A percentile compares a stretch with the other conserved stretches of the same genome.
Evolutionary conservation across 1,284 basidiomycete species (phyloP).

Genomic region (Dichomitus squalens): DNA sequence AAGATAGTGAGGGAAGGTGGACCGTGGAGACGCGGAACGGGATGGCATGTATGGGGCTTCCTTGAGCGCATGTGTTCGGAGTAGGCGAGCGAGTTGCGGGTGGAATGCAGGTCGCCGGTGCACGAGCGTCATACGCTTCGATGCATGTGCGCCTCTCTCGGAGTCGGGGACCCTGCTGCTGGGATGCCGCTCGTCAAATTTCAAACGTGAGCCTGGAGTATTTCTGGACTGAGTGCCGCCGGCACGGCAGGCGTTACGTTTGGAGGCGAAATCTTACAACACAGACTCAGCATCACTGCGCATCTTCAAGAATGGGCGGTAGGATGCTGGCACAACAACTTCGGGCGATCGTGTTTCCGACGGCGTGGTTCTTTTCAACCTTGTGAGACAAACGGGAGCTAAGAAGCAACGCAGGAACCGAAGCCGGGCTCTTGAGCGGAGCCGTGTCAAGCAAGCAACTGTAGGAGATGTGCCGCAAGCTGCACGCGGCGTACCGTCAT

Average conservation of each 20-base stretch:
- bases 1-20: not conserved
- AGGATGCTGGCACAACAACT: too few relatives aligned
- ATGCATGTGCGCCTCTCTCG: not conserved
- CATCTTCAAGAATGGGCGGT: too few relatives aligned
- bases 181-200: not conserved
- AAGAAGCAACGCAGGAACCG: too few relatives aligned
- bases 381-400: too few relatives aligned
- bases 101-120: not conserved
- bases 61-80: not conserved
- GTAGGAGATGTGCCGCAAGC: too few relatives aligned
- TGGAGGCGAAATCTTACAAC: too few relatives aligned
- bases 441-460: too few relatives aligned
- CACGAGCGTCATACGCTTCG: not conserved
- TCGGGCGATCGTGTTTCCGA: too few relatives aligned
- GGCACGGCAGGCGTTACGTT: not conserved
- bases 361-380: too few relatives aligned
- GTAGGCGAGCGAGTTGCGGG: constrained; percentile 1
- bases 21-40: not conserved
- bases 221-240: not conserved
- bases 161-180: not conserved
- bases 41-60: not conserved
- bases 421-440: too few relatives aligned
- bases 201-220: not conserved
- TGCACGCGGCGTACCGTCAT: too few relatives aligned
- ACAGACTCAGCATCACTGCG: too few relatives aligned